Evolutionary conservation across 106 monocot species (phyloP).

Genomic region (Acorus calamus): DNA sequence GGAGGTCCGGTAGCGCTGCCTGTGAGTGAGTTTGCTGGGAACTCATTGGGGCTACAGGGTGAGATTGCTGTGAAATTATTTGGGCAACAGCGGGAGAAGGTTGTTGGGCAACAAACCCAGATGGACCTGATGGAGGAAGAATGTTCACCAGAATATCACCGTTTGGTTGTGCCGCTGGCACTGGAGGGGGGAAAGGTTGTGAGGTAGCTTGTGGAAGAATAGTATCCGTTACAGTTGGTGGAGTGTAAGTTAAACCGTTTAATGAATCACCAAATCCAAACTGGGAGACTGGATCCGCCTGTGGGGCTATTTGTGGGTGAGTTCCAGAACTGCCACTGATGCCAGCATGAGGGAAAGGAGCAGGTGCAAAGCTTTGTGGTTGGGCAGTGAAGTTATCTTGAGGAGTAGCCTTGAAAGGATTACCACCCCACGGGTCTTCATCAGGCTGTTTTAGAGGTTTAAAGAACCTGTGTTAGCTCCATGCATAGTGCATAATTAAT

Average conservation of each 20-base stretch:
- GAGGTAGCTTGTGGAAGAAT: slow-evolving; percentile 11
- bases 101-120: no score
- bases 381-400: slow-evolving; percentile 29
- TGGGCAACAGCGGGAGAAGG: no score
- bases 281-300: slow-evolving; percentile 17
- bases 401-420: slow-evolving; percentile 60
- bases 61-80: slow-evolving; percentile 16
- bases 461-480: neutral
- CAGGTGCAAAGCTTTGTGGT: slow-evolving; percentile 14
- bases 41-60: slow-evolving; percentile 8
- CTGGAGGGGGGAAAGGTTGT: slow-evolving; percentile 2
- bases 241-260: slow-evolving; percentile 25
- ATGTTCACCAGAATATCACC: slow-evolving; percentile 9
- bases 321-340: slow-evolving; percentile 10
- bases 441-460: slow-evolving; percentile 22
- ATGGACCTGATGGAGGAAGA: neutral
- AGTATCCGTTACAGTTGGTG: slow-evolving; percentile 10
- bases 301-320: slow-evolving; percentile 6
- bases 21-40: no score
- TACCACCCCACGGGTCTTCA: slow-evolving; percentile 79
- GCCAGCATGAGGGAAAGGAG: slow-evolving; percentile 13
- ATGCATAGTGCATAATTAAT: no score
- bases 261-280: slow-evolving; percentile 64
- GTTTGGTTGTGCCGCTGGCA: slow-evolving; percentile 6
- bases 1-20: no score